Evolutionary conservation across 768 basidiomycete species (phyloP), one percentile per base, ranked within the genome.

Genomic region (Coprinellus micaceus): DNA sequence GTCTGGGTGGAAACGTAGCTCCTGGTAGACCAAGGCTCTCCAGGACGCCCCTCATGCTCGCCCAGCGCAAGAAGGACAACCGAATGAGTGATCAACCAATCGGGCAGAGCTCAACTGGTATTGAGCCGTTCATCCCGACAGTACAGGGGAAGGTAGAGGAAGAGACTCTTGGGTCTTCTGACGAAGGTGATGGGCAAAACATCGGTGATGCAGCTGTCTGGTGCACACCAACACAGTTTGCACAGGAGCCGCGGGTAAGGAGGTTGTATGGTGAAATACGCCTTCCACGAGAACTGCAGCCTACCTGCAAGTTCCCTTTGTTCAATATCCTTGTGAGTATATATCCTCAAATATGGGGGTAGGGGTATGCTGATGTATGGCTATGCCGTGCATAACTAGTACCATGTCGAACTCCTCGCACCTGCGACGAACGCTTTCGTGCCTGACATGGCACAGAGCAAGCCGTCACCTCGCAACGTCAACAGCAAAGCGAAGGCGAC

Each of bases 181-280:
- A 13, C 15, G n/a, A 33, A 21, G 24, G n/a, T 22, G 19, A 26
- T n/a, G 36, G 17, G n/a, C 4, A 22, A 15, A 41, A 44, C 3
- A 45, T 54, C 13, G 53, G 22, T 10, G 6, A 19, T 12, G 25
- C 6, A 21, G 52, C 43, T 10, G 21, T 13, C 7, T 54, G 53
- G 53, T 45, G 40, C 22, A 26, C 19, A 19, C 53, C 53, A 11
- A 25, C 40, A 15, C 25, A 44, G 5, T 17, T 51, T 15, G 10
- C 13, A 3, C 40, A 54, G 6, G 7, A 24, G 4, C 26, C 22
- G n/a, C n/a, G 22, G 3, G 11, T 29, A 2, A 40, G 53, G n/a
- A 37, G 22, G 22, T 22, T 54, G 41, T 6, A 44, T 5, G 53
- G 53, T 4, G 53, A 54, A 30, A 44, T 54, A 11, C 53, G 30